Evolutionary conservation across 768 basidiomycete species (phyloP).

Genomic region (Auricularia sp.): DNA sequence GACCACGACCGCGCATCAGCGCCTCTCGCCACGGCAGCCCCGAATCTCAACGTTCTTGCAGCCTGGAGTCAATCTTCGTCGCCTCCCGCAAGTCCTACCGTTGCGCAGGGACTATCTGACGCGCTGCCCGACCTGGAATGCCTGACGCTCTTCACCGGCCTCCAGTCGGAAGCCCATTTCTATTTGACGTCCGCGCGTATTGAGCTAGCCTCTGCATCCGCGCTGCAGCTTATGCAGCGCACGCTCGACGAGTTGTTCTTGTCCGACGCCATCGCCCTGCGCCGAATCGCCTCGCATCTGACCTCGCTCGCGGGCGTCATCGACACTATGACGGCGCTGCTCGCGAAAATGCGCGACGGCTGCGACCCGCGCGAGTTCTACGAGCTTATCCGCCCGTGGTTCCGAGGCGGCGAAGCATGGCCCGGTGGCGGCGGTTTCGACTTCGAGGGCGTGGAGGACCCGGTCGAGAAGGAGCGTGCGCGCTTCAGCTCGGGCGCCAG

Average conservation of each 20-base stretch:
- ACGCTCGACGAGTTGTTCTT: constrained; percentile 87
- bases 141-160: constrained; percentile 65
- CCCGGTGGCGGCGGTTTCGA: constrained; percentile 70
- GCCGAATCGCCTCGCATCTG: constrained; percentile 60
- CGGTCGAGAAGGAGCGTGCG: constrained; percentile 29
- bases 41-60: not conserved
- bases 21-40: not conserved
- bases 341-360: constrained; percentile 54
- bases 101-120: not conserved
- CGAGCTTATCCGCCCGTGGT: constrained; percentile 88
- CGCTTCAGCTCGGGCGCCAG: constrained; percentile 59
- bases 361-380: constrained; percentile 77
- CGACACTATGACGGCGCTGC: constrained; percentile 45
- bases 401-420: constrained; percentile 66
- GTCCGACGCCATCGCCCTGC: constrained; percentile 53
- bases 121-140: constrained; percentile 52
- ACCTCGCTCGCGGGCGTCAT: constrained; percentile 52
- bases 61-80: not conserved
- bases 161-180: constrained; percentile 75
- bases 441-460: constrained; percentile 65
- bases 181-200: constrained; percentile 79
- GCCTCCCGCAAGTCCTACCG: not conserved
- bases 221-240: constrained; percentile 73
- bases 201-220: constrained; percentile 76
- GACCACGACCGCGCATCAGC: constrained; percentile 46